phyloP scores from a whole-genome alignment of 2,329 filamentous ascomycete species.

The Penicillium sp. region DNA sequence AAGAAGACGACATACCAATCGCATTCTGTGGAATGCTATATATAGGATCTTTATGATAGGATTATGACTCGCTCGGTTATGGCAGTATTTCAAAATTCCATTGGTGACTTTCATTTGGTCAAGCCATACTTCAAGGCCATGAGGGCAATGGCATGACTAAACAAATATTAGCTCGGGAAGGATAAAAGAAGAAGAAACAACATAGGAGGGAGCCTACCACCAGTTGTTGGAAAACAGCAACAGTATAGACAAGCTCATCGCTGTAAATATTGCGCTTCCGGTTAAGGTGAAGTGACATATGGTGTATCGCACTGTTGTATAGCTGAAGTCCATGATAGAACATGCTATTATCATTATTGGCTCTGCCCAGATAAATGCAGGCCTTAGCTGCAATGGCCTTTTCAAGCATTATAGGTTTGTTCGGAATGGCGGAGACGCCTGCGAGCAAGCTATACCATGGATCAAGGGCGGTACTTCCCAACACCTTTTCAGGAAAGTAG shows the following conservation, averaged over 20 bases:
- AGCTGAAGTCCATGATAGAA: slow-evolving; percentile 9
- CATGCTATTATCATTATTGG: not conserved
- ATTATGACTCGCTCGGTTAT: not conserved
- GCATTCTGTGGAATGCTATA: slow-evolving; percentile 1
- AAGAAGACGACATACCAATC: slow-evolving; percentile 1
- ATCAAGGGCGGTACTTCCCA: slow-evolving; percentile 1
- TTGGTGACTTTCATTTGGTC: slow-evolving; percentile 2
- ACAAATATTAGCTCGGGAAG: not conserved
- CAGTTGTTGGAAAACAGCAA: slow-evolving; percentile 2
- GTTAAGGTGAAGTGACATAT: slow-evolving; percentile 4
- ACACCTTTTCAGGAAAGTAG: slow-evolving; percentile 7
- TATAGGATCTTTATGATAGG: not conserved
- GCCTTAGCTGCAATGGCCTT: slow-evolving; percentile 4
- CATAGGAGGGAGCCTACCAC: not conserved
- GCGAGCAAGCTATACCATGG: slow-evolving; percentile 4
- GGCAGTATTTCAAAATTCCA: slow-evolving; percentile 4
- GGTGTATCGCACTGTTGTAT: slow-evolving; percentile 10
- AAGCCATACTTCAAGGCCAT: slow-evolving; percentile 1
- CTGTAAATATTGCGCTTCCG: slow-evolving; percentile 2
- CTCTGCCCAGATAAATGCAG: slow-evolving; percentile 4
- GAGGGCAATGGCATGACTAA: slow-evolving; percentile 5
- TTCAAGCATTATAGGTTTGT: slow-evolving; percentile 6
- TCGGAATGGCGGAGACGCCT: not conserved
- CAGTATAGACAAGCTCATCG: slow-evolving; percentile 10
- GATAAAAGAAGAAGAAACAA: no score